phyloP scores from a whole-genome alignment of 2,329 filamentous ascomycete genomes.

The Penicillium decumbens region DNA sequence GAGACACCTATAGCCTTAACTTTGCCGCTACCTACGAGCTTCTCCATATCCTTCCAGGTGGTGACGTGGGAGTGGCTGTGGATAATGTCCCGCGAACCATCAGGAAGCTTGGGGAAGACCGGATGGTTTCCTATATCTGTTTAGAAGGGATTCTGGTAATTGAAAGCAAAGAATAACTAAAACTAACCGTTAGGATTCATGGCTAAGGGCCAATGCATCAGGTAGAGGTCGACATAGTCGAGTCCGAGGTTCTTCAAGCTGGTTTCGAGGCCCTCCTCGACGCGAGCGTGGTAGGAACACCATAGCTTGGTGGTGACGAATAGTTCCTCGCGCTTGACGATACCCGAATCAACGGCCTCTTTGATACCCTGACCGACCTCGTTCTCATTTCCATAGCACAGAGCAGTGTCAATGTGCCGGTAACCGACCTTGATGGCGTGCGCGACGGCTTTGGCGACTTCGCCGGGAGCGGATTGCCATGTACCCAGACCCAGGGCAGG shows the following conservation, averaged over 20 bases:
- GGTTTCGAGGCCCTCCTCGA: conserved; percentile 66
- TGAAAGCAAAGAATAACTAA: conserved; percentile 22
- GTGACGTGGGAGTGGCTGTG: conserved; percentile 65
- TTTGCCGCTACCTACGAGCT: conserved; percentile 52
- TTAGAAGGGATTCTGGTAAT: conserved; percentile 1
- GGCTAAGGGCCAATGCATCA: conserved; percentile 76
- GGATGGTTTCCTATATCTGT: conserved; percentile 31
- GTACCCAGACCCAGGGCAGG: conserved; percentile 62
- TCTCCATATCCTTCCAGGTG: conserved; percentile 70
- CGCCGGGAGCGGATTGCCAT: conserved; percentile 59
- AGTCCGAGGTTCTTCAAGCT: conserved; percentile 68
- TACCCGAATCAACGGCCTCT: conserved; percentile 64
- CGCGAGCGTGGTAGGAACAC: conserved; percentile 70
- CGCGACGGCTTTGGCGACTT: conserved; percentile 56
- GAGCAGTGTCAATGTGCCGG: conserved; percentile 40
- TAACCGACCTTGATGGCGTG: conserved; percentile 50
- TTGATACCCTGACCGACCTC: conserved; percentile 75
- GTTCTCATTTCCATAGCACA: conserved; percentile 58
- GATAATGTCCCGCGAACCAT: conserved; percentile 70
- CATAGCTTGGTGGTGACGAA: conserved; percentile 85
- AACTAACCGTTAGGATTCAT: conserved; percentile 67
- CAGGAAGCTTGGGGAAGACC: conserved; percentile 65
- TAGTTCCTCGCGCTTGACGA: conserved; percentile 69
- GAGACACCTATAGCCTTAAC: conserved; percentile 56
- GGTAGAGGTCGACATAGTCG: conserved; percentile 75